Percentiles rank a stretch among this genome's conserved stretches.
Conservation (phyloP, 306 rosid species). For the Citrullus amarus region DNA sequence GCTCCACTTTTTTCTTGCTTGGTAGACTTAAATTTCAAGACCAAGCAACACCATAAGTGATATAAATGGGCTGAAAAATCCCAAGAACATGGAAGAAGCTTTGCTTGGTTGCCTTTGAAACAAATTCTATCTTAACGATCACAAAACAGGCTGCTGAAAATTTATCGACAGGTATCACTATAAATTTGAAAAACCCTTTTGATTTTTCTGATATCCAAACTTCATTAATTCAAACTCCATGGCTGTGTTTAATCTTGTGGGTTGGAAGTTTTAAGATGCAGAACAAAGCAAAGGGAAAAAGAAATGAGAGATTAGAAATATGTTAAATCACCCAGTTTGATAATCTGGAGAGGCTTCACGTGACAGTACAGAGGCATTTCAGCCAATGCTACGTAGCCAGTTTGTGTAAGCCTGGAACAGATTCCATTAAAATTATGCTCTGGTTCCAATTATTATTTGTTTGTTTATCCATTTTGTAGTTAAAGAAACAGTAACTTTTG, state of each 20-base stretch:
- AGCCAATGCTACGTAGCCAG: slow-evolving; percentile 4
- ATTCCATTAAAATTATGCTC: neutral
- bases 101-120: neutral
- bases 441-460: neutral
- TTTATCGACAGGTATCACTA: neutral
- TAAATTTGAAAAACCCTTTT: neutral
- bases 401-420: slow-evolving; percentile 4
- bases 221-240: neutral
- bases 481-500: neutral
- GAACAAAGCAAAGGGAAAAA: neutral
- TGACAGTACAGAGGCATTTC: slow-evolving; percentile 6
- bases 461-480: neutral
- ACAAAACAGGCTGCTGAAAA: neutral
- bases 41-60: neutral
- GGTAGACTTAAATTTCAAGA: neutral
- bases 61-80: neutral
- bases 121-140: neutral
- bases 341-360: slow-evolving; percentile 4
- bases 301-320: neutral
- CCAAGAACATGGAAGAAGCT: neutral
- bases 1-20: neutral
- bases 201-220: neutral
- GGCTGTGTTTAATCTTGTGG: neutral
- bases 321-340: neutral
- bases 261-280: neutral